phyloP scores from a whole-genome alignment of 306 rosid genomes.

The Dalbergia cultrata region DNA sequence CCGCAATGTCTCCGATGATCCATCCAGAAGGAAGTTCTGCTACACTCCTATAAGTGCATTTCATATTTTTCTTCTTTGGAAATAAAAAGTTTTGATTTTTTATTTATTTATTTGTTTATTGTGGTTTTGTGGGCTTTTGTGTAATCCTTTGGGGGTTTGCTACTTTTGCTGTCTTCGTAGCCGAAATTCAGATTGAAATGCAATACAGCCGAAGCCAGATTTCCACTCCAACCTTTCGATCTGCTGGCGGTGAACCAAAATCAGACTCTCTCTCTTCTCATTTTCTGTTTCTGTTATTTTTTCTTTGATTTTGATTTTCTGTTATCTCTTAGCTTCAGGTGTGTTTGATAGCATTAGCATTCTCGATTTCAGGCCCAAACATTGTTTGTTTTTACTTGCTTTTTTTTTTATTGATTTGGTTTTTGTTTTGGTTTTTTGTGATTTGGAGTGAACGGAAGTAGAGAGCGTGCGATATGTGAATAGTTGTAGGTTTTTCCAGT shows the following conservation, averaged over 20 bases:
- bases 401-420: not conserved
- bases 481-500: slow-evolving; percentile 28
- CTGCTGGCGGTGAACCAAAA: slow-evolving; percentile 71
- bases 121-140: too few species aligned
- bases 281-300: not conserved
- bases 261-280: slow-evolving; percentile 21
- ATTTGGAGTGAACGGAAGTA: slow-evolving; percentile 49
- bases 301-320: slow-evolving; percentile 17
- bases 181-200: slow-evolving; percentile 61
- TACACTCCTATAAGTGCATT: too few species aligned
- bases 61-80: too few species aligned
- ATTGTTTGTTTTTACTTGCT: not conserved
- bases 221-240: slow-evolving; percentile 70
- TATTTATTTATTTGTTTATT: too few species aligned
- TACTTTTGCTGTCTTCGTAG: slow-evolving; percentile 12
- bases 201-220: slow-evolving; percentile 38
- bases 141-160: too few species aligned
- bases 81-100: too few species aligned
- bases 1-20: too few species aligned
- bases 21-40: too few species aligned
- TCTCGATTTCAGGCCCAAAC: slow-evolving; percentile 26
- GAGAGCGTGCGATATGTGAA: slow-evolving; percentile 31
- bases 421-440: slow-evolving; percentile 1
- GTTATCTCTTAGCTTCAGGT: not conserved
- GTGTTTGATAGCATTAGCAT: not conserved